A percentile compares a stretch with the other conserved stretches of the same genome.
phyloP scores from a whole-genome alignment of 805 yeast species.

The Kuraishia molischiana region DNA sequence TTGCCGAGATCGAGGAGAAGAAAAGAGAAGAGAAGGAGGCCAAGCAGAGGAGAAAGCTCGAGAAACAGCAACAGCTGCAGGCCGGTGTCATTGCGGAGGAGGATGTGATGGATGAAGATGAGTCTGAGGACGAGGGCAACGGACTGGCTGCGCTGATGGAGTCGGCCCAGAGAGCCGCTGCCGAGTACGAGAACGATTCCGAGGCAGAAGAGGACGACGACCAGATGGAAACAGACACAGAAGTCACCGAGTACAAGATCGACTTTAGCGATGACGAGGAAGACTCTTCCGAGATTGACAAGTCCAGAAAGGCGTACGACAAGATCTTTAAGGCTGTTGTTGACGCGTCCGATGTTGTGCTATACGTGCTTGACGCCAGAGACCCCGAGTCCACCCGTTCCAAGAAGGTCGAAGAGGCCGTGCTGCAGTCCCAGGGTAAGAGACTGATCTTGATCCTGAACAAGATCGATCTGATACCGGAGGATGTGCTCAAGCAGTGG shows the following conservation, averaged over 20 bases:
- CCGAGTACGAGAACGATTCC: not conserved
- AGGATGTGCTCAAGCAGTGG: slow-evolving; percentile 79
- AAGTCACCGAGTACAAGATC: not conserved
- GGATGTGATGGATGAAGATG: not conserved
- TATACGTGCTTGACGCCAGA: slow-evolving; percentile 94
- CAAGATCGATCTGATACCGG: slow-evolving; percentile 90
- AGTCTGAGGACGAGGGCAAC: not conserved
- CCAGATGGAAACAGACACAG: not conserved
- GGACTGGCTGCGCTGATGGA: not conserved
- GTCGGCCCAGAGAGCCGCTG: not conserved
- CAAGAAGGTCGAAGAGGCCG: slow-evolving; percentile 82
- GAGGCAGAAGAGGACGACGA: not conserved
- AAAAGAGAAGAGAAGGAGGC: slow-evolving; percentile 16
- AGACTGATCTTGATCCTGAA: slow-evolving; percentile 79
- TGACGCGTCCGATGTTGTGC: slow-evolving; percentile 82
- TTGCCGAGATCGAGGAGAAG: slow-evolving; percentile 59
- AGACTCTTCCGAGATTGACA: not conserved
- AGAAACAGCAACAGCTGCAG: slow-evolving; percentile 15
- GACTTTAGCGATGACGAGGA: slow-evolving; percentile 23
- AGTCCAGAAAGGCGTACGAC: not conserved
- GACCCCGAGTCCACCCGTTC: slow-evolving; percentile 96
- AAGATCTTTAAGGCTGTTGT: slow-evolving; percentile 24
- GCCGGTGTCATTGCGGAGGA: not conserved
- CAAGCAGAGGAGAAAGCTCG: not conserved
- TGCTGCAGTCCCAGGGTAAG: slow-evolving; percentile 69